Conservation (phyloP, 441 rosid genomes). For the Brassica hybrid region DNA sequence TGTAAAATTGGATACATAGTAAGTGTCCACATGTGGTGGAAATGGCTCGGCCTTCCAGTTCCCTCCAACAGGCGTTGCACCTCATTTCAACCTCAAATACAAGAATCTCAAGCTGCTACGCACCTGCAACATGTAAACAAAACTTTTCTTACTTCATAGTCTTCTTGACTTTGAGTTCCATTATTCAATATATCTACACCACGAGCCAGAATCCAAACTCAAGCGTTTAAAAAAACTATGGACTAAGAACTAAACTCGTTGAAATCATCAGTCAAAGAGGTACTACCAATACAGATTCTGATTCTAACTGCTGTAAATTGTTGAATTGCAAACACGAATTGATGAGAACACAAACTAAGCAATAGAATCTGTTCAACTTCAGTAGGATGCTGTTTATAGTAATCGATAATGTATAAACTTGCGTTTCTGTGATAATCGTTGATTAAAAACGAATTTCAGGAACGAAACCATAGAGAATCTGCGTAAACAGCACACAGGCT, state of each 20-base stretch:
- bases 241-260: neutral
- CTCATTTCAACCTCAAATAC: constrained; percentile 64
- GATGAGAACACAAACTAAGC: constrained; percentile 2
- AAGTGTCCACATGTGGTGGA: constrained; percentile 95
- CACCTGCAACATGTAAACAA: constrained; percentile 28
- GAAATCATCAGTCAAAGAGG: constrained; percentile 13
- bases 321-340: constrained; percentile 16
- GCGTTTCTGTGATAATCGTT: neutral
- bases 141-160: neutral
- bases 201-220: constrained; percentile 18
- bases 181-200: neutral
- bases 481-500: constrained; percentile 9
- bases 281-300: neutral
- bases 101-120: constrained; percentile 35
- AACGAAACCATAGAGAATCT: constrained; percentile 9
- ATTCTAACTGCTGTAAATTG: neutral
- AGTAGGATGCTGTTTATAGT: constrained; percentile 23
- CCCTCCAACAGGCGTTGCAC: constrained; percentile 98
- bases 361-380: neutral
- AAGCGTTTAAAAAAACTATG: neutral
- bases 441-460: too few relatives aligned
- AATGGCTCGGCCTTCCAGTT: constrained; percentile 89
- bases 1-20: constrained; percentile 60
- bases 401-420: neutral
- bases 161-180: neutral